Evolutionary conservation across 2,329 filamentous ascomycete genomes (phyloP).

Genomic region (Sporothrix pseudoabietina): DNA sequence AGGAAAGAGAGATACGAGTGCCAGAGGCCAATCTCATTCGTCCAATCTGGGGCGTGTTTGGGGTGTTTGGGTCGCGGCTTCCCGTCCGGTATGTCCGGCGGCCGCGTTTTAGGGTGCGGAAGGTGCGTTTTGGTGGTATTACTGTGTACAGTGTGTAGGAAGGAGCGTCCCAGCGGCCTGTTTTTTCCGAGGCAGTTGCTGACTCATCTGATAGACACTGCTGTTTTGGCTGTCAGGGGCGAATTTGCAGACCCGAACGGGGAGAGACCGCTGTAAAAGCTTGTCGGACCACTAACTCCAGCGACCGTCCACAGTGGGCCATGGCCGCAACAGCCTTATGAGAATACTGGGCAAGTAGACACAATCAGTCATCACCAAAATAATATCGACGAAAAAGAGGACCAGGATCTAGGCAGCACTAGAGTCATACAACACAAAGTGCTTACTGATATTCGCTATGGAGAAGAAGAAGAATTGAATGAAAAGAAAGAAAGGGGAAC

Average conservation of each 20-base stretch:
- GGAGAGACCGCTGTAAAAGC: neutral
- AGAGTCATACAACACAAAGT: neutral
- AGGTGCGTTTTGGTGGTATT: no score
- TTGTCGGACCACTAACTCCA: neutral
- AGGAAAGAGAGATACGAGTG: neutral
- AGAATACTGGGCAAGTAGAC: neutral
- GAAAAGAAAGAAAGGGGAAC: neutral
- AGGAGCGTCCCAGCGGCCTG: neutral
- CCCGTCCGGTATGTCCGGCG: slow-evolving; percentile 22
- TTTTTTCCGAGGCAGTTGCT: neutral
- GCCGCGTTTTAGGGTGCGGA: neutral
- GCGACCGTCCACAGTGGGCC: neutral
- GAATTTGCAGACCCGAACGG: neutral
- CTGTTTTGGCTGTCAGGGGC: neutral
- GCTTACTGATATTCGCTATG: neutral
- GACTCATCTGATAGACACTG: neutral
- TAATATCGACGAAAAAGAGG: neutral
- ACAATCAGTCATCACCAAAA: slow-evolving; percentile 12
- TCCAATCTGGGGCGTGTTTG: slow-evolving; percentile 1
- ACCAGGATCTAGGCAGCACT: slow-evolving; percentile 1
- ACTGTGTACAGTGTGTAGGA: neutral
- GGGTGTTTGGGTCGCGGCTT: slow-evolving; percentile 11
- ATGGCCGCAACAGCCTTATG: neutral
- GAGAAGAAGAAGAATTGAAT: no score
- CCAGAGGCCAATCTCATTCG: neutral